Evolutionary conservation across 1,284 basidiomycete species (phyloP), one percentile per base, ranked within the genome.

Genomic region (Coniferiporia sulphurascens): DNA sequence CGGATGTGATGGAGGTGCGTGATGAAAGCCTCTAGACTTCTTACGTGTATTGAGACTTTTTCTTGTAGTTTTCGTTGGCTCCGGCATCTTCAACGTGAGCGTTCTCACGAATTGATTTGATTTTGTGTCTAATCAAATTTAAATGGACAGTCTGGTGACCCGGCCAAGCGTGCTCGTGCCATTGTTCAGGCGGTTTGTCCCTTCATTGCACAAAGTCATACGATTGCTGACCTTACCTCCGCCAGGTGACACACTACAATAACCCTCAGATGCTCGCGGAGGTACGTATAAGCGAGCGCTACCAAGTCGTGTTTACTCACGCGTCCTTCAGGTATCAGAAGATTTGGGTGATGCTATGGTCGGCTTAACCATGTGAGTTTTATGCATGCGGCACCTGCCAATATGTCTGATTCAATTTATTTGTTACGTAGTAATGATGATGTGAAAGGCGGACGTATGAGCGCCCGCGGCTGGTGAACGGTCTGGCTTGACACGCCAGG

Each of bases 301-400:
- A 50, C 38, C 59, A n/a, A 48, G 36, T n/a, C 17, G 22, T 46
- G n/a, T 12, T 48, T 43, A 45, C 50, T 60, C 38, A 64, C 63
- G 35, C n/a, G 22, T 15, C 35, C 44, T 41, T 41, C 62, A 93
- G 81, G 79, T 97, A 34, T 95, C 93, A n/a, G 89, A 93, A 69
- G 81, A 93, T 74, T 74, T 98, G 46, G 95, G 95, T 43, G 80
- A 86, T 62, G 88, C 95, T 46, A 98, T 98, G 95, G 93, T 95
- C 58, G 95, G 95, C 56, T 80, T 97, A 66, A 91, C 87, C 21
- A 93, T 93, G 89, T 91, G 66, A 72, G 89, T 73, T 5, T 38
- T 53, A 46, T 27, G 12, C n/a, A 15, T 32, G 27, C 49, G 19
- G 32, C 58, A 56, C 54, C 57, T 52, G 38, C 34, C 3, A 41